Base-by-base conservation (phyloP, 495 filamentous ascomycete genomes). In the Parachaetomium inaequale region DNA sequence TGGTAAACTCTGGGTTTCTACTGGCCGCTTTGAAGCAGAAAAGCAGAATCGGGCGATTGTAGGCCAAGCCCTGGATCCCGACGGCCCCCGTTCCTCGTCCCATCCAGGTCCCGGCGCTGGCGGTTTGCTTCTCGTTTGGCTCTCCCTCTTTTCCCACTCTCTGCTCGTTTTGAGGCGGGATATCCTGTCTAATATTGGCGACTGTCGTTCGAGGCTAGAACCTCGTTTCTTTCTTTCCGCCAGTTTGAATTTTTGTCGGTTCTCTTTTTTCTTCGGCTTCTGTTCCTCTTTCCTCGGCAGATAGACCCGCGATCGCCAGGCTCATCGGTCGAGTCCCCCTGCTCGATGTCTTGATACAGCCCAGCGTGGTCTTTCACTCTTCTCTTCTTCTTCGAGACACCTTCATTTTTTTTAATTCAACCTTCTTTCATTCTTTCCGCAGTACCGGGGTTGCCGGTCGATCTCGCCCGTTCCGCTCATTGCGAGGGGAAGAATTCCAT, bases 371-470 rank as follows among this genome's bases (percentile, higher is more conserved):
- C 55, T 64, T 66, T 67, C 43, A 70, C 64, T 67, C 58, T 70
- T 67, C 61, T 74, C 26, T 50, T 65, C 65, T 66, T 66, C 42
- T 63, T 42, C 34, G 25, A 49, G 19, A 26, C 56, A 46, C 47
- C 17, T 43, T 59, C 42, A n/a, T n/a, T n/a, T n/a, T n/a, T 32
- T 43, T 58, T 40, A 42, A 55, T 40, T 21, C 7, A n/a, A n/a
- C n/a, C n/a, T n/a, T 25, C 15, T 12, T 31, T 61, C 21, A 65
- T 72, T 63, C 57, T 40, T 47, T 53, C 19, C 56, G 54, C 60
- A 66, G 65, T 68, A 64, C 58, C 59, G 64, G 63, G 64, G 36
- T 74, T 70, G 73, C 73, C 65, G 70, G 71, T 70, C 70, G 60
- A 72, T 71, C 66, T 72, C 69, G 52, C 68, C 64, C 59, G 51